These are phyloP conservation scores for Lunularia cruciata DNA, from an alignment of 225 moss, liverwort and hornwort species.

Conservation along the genomic window DNA sequence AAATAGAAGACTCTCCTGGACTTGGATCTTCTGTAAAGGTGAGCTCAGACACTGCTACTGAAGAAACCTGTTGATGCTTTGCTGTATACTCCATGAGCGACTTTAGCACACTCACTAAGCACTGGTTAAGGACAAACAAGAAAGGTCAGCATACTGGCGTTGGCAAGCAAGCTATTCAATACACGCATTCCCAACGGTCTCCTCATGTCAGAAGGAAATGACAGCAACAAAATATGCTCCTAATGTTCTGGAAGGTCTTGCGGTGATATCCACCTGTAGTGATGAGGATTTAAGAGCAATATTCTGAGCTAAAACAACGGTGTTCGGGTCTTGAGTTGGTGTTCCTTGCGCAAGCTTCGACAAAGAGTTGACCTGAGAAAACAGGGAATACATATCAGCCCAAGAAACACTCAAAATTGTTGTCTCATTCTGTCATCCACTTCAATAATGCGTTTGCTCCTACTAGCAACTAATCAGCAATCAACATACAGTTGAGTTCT, in stretches of 20 bases:
- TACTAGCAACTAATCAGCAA: neutral
- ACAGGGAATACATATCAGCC: neutral
- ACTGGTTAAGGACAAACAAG: constrained; percentile 42
- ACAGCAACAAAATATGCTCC: no score
- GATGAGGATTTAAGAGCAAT: constrained; percentile 71
- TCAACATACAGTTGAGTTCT: no score
- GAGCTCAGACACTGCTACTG: constrained; percentile 30
- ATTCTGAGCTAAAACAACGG: constrained; percentile 55
- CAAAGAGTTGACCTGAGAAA: constrained; percentile 74
- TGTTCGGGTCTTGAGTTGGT: constrained; percentile 57
- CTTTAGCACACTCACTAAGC: constrained; percentile 85
- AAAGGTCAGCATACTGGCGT: neutral
- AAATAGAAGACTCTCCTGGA: constrained; percentile 19
- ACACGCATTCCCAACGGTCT: no score
- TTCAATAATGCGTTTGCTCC: neutral
- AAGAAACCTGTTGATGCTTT: constrained; percentile 62
- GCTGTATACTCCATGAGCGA: constrained; percentile 83
- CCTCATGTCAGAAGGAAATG: no score
- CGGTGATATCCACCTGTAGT: constrained; percentile 60
- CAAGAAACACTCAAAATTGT: neutral
- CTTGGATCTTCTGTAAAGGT: constrained; percentile 24
- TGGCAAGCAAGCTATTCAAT: neutral
- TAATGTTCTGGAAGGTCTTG: no score
- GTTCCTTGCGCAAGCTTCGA: constrained; percentile 96
- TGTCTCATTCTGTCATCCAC: no score